Base-by-base conservation (phyloP, 441 rosid genomes). In the Euphorbia corollata region DNA sequence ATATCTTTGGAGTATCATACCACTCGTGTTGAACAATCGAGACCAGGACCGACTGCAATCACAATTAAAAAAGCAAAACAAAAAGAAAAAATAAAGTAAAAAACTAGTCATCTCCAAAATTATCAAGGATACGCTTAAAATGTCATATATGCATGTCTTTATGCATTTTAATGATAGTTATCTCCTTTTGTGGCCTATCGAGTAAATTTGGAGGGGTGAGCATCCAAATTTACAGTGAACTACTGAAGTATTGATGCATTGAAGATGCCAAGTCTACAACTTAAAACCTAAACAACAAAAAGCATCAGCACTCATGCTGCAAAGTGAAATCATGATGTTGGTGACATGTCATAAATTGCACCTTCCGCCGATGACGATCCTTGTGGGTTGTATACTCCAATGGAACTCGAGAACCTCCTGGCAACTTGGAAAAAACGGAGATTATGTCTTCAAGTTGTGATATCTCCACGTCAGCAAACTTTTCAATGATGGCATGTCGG, bases 291-390 rank as follows among this genome's bases (percentile, higher is more conserved):
- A 24, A 56, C 4, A 32, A 18, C 3, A 71, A 30, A 41, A 20
- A 24, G 24, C 16, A 47, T 9, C 22, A 63, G 9, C 41, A 5
- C 41, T 36, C 7, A 36, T 36, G 22, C 19, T 30, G 32, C 57
- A 34, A 54, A 20, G 2, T 47, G 8, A 18, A 39, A 20, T 9
- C 4, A 56, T 10, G 60, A 61, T 53, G 61, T 38, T 53, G 30
- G 69, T 30, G 53, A 72, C 4, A 41, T 20, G 43, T 20, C 39
- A 58, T 36, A 51, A 54, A 36, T 16, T 54, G 11, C 73, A 95
- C 99, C 97, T 95, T 95, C 74, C 86, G 81, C 68, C 96, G 86
- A 83, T 95, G 95, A 68, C 97, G 98, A 81, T 95, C 97, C 43
- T 39, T 73, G 81, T 88, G 78, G 76, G 86, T 87, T 76, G 88